Evolutionary conservation across 305 asterid species (phyloP).

Genomic region (Solanum hybrid): DNA sequence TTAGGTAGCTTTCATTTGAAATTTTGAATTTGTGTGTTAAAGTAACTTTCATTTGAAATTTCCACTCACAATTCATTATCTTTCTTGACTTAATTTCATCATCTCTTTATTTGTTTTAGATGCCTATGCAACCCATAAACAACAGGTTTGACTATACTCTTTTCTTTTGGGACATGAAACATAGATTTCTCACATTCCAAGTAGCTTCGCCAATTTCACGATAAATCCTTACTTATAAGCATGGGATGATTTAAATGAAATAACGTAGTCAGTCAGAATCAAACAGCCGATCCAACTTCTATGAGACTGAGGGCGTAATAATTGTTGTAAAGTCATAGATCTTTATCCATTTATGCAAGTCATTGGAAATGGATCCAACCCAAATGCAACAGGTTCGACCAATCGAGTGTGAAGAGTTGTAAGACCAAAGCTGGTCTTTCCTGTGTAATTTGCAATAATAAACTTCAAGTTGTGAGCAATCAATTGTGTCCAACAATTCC

Average conservation of each 20-base stretch:
- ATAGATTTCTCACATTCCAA: not conserved
- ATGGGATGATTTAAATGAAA: not conserved
- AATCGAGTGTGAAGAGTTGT: not conserved
- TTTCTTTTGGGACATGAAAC: not conserved
- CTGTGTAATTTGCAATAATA: not conserved
- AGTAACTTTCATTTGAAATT: not conserved
- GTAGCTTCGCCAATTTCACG: not conserved
- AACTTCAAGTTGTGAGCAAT: not conserved
- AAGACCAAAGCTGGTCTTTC: not conserved
- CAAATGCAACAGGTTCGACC: no score
- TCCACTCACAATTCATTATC: not conserved
- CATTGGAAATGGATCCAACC: no score
- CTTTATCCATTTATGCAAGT: no score
- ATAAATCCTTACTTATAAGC: not conserved
- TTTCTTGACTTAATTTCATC: not conserved
- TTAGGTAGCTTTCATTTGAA: not conserved
- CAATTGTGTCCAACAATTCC: not conserved
- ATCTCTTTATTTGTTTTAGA: not conserved
- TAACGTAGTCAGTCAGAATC: not conserved
- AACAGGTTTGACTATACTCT: not conserved
- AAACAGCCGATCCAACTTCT: not conserved
- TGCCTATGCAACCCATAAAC: not conserved
- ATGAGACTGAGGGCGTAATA: no score
- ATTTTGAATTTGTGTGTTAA: not conserved
- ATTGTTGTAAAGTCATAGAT: no score